Evolutionary conservation across 148 eudicot species (phyloP).

Genomic region (Rhododendron ferrugineum): DNA sequence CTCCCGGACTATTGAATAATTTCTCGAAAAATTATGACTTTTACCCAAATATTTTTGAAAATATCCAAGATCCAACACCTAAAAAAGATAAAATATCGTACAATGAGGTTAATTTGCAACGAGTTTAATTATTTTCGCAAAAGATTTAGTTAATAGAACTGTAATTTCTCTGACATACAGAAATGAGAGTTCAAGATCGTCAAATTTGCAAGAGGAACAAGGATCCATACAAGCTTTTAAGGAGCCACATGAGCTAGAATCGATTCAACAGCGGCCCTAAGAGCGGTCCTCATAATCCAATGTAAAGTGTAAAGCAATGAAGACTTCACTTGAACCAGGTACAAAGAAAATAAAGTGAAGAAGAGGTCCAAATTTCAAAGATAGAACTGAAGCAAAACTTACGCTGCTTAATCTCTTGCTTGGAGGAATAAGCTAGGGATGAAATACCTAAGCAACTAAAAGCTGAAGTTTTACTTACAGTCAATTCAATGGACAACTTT

Average conservation of each 20-base stretch:
- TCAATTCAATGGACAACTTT: constrained; percentile 86
- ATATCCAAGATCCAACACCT: constrained; percentile 54
- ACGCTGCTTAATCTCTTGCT: neutral
- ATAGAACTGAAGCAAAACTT: neutral
- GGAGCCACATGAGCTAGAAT: constrained; percentile 88
- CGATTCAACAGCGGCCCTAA: constrained; percentile 87
- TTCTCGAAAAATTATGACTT: no score
- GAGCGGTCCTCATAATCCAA: constrained; percentile 97
- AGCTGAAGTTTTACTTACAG: constrained; percentile 46
- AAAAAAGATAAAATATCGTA: constrained; percentile 11
- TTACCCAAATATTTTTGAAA: no score
- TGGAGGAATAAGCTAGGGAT: neutral
- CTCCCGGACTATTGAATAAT: no score
- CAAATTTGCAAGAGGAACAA: neutral
- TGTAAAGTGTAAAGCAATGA: constrained; percentile 65
- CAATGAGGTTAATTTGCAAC: neutral
- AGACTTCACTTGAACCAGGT: constrained; percentile 83
- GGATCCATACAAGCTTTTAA: constrained; percentile 71
- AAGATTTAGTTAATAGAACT: neutral
- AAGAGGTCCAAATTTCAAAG: neutral
- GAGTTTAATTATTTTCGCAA: neutral
- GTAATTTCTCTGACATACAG: neutral
- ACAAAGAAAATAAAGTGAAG: neutral
- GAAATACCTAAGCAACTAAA: neutral
- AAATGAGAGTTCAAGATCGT: neutral